phyloP scores from a whole-genome alignment of 2,329 filamentous ascomycete genomes.

The Penicillium nordicum region DNA sequence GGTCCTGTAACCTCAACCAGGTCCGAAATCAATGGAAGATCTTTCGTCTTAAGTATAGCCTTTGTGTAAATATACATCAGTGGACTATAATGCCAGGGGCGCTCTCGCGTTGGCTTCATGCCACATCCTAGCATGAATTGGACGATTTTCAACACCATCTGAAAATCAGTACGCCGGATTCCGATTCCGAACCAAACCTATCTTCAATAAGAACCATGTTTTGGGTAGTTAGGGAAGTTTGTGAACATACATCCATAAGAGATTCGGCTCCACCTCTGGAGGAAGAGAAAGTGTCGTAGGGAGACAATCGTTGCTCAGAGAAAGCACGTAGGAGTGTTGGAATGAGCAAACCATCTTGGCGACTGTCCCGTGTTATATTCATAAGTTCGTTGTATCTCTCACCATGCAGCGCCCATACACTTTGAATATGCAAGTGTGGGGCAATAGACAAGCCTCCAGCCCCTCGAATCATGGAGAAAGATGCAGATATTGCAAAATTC shows the following conservation, averaged over 20 bases:
- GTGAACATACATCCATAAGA: background rate
- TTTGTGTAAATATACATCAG: background rate
- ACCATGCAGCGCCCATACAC: background rate
- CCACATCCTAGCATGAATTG: background rate
- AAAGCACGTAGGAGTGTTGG: background rate
- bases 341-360: background rate
- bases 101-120: background rate
- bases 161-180: background rate
- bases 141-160: background rate
- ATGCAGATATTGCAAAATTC: conserved; percentile 4
- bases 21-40: background rate
- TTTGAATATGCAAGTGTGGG: background rate
- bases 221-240: background rate
- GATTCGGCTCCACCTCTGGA: rapidly evolving
- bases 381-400: background rate
- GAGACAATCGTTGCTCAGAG: background rate
- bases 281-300: background rate
- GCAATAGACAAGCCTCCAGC: conserved; percentile 12
- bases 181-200: background rate
- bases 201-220: background rate
- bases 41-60: background rate
- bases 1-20: background rate
- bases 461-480: conserved; percentile 2
- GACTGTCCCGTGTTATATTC: rapidly evolving
- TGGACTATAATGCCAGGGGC: background rate